These are phyloP conservation scores for Bassia scoparia DNA, from an alignment of 148 eudicot species.

Conservation along the genomic window DNA sequence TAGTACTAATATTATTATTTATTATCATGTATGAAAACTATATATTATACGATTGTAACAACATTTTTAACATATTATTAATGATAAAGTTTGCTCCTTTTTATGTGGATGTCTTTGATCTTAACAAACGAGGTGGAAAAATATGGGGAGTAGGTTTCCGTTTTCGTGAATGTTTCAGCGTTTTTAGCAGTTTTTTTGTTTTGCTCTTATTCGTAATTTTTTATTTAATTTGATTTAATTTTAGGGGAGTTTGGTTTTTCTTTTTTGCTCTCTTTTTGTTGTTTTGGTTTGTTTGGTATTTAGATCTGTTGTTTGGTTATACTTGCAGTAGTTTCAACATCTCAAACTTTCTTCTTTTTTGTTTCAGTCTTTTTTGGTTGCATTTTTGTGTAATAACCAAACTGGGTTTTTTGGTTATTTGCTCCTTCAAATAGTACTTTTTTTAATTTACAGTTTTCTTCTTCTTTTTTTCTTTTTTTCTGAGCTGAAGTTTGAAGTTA, in stretches of 20 bases:
- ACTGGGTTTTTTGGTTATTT: constrained; percentile 13
- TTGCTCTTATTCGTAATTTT: constrained; percentile 8
- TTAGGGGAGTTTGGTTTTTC: constrained; percentile 21
- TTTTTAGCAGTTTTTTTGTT: constrained; percentile 36
- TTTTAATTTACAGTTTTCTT: too few relatives aligned
- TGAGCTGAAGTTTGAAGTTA: background rate
- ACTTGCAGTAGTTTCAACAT: constrained; percentile 12
- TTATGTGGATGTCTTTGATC: background rate
- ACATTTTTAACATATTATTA: too few relatives aligned
- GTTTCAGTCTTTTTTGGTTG: background rate
- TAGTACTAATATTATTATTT: too few relatives aligned
- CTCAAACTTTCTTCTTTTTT: background rate
- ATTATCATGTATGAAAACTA: background rate
- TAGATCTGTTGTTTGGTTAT: constrained; percentile 17
- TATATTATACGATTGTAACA: background rate
- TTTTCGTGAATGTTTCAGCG: constrained; percentile 60
- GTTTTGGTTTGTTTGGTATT: background rate
- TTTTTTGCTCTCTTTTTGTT: constrained; percentile 14
- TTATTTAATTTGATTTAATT: too few relatives aligned
- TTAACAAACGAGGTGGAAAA: constrained; percentile 4
- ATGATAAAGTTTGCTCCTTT: background rate
- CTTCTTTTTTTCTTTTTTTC: background rate
- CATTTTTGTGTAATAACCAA: constrained; percentile 16
- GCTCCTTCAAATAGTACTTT: background rate
- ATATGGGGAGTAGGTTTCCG: constrained; percentile 34